These are phyloP conservation scores for Pseudogymnoascus pannorum DNA, from an alignment of 2,329 filamentous ascomycete genomes.

Conservation along the genomic window DNA sequence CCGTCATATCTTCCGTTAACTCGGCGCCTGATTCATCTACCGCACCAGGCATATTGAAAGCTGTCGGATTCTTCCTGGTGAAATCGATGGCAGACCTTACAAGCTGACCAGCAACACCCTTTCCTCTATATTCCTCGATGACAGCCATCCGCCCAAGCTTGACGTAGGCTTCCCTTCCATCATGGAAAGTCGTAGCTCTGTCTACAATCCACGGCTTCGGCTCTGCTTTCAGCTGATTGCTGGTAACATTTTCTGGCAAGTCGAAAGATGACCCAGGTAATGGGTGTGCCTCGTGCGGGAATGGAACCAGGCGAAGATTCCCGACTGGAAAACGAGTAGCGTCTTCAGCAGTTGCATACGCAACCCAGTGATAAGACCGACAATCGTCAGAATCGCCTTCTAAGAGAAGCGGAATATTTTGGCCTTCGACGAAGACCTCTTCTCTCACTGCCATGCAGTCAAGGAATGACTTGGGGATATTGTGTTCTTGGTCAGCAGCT, in stretches of 20 bases:
- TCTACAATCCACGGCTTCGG: conserved; percentile 19
- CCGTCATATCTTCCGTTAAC: conserved; percentile 39
- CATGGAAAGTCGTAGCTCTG: conserved; percentile 42
- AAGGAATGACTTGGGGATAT: conserved; percentile 49
- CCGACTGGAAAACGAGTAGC: conserved; percentile 53
- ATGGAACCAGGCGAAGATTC: conserved; percentile 73
- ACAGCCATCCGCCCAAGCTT: conserved; percentile 77
- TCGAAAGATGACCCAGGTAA: conserved; percentile 32
- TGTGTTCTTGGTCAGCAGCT: conserved; percentile 37
- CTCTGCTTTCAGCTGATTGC: conserved; percentile 13
- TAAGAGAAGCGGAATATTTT: conserved; percentile 51
- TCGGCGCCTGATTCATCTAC: conserved; percentile 20
- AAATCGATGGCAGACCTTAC: conserved; percentile 63
- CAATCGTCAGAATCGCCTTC: conserved; percentile 78
- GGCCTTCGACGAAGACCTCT: conserved; percentile 54
- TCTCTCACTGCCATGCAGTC: conserved; percentile 58
- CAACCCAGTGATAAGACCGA: conserved; percentile 77
- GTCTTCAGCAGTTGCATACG: conserved; percentile 55
- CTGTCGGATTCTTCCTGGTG: conserved; percentile 46
- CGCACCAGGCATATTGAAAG: conserved; percentile 38
- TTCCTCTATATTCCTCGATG: conserved; percentile 54
- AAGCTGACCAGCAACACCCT: conserved; percentile 57
- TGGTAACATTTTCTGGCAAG: conserved; percentile 7
- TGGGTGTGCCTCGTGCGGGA: conserved; percentile 64
- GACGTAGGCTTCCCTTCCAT: conserved; percentile 66